Conservation (phyloP, 352 stramenopile genomes). For the Thalassiosira mediterranea region DNA sequence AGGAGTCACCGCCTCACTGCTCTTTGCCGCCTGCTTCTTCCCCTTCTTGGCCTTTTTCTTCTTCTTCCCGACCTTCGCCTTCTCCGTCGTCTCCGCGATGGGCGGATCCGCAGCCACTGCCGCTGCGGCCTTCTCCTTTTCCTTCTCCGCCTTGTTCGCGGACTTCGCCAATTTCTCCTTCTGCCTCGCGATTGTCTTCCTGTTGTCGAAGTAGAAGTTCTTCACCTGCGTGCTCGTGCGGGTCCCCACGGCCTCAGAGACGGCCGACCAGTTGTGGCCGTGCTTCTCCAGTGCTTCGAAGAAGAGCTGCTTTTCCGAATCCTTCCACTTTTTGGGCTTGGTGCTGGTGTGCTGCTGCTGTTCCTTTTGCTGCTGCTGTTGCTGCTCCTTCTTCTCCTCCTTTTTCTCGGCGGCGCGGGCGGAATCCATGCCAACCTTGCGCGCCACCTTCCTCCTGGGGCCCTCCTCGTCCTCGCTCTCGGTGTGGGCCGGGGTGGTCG, state of each 20-base stretch:
- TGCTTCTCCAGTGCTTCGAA: conserved; percentile 73
- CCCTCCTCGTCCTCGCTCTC: conserved; percentile 19
- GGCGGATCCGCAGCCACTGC: not conserved
- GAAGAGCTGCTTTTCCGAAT: conserved; percentile 79
- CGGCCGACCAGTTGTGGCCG: conserved; percentile 70
- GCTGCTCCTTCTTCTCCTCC: conserved; percentile 21
- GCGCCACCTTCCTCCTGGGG: conserved; percentile 20
- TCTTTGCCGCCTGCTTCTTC: not conserved
- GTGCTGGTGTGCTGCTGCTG: conserved; percentile 23
- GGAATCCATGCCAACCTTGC: conserved; percentile 11
- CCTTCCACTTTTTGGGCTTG: conserved; percentile 80
- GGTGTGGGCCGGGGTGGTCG: not conserved
- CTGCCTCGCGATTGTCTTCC: conserved; percentile 70
- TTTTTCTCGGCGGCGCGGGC: conserved; percentile 14
- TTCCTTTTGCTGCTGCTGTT: no score
- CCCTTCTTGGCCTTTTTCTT: conserved; percentile 37
- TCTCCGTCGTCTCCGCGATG: not conserved
- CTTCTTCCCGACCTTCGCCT: conserved; percentile 12
- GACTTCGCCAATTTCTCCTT: conserved; percentile 37
- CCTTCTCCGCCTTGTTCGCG: conserved; percentile 20
- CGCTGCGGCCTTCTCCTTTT: not conserved
- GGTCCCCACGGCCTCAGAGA: conserved; percentile 70
- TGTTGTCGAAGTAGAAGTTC: conserved; percentile 85
- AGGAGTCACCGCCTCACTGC: not conserved
- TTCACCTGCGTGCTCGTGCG: conserved; percentile 79